Conservation (phyloP, 2,329 filamentous ascomycete genomes). For the Magnaporthiopsis poae region DNA sequence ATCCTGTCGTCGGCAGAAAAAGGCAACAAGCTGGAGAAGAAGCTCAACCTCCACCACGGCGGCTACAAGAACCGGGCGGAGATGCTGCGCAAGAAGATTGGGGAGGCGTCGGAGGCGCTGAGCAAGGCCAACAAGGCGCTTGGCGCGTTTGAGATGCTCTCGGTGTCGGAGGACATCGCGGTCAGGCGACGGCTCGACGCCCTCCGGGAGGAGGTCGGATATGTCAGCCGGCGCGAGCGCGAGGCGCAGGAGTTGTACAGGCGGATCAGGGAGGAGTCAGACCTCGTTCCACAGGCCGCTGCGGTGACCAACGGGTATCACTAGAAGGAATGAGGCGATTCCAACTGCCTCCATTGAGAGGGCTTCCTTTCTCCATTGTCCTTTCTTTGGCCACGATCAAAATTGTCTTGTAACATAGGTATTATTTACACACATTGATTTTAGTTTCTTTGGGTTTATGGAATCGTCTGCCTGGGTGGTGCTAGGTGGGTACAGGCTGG, state of each 20-base stretch:
- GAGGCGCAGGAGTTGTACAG: constrained; percentile 85
- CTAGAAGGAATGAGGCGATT: too few species aligned
- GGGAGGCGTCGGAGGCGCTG: constrained; percentile 63
- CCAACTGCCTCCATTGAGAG: too few species aligned
- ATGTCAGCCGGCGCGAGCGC: constrained; percentile 70
- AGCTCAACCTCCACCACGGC: constrained; percentile 73
- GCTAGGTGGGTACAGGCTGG: too few species aligned
- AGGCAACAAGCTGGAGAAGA: constrained; percentile 86
- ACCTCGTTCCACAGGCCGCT: constrained; percentile 38
- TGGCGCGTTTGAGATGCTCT: constrained; percentile 63
- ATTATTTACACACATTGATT: too few species aligned
- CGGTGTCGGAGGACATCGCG: constrained; percentile 69
- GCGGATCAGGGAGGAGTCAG: constrained; percentile 66
- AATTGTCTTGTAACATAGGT: too few species aligned
- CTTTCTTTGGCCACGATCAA: too few species aligned
- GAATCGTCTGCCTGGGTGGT: too few species aligned
- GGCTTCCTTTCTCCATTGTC: too few species aligned
- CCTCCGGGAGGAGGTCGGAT: constrained; percentile 72
- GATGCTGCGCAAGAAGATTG: constrained; percentile 68
- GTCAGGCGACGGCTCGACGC: constrained; percentile 61
- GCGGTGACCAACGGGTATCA: constrained; percentile 24
- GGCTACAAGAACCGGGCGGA: constrained; percentile 84
- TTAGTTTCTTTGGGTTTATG: too few species aligned
- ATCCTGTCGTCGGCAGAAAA: constrained; percentile 67
- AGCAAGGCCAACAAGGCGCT: constrained; percentile 64